These are phyloP conservation scores for Letharia columbiana DNA, from an alignment of 495 filamentous ascomycete genomes.

Conservation along the genomic window DNA sequence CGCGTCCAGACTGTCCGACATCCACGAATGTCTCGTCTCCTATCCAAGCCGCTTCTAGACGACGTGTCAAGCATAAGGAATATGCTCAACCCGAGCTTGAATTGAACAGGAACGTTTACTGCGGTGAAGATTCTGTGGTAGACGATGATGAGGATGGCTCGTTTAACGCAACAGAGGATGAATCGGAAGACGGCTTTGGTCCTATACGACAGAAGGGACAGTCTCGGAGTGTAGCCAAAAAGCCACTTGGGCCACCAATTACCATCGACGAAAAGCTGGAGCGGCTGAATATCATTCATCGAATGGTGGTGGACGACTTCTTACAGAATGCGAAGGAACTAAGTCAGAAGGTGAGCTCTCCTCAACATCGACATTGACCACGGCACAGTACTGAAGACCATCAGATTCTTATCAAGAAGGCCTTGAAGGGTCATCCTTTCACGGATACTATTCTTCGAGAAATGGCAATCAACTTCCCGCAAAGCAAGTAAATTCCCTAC, in stretches of 20 bases:
- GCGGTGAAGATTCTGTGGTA: slow-evolving; percentile 45
- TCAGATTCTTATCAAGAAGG: slow-evolving; percentile 52
- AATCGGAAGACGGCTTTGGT: slow-evolving; percentile 49
- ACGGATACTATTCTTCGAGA: slow-evolving; percentile 68
- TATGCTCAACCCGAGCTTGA: slow-evolving; percentile 30
- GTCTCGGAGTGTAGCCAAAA: slow-evolving; percentile 29
- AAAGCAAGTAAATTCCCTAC: slow-evolving; percentile 32
- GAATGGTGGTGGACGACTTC: slow-evolving; percentile 58
- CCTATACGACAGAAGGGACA: slow-evolving; percentile 40
- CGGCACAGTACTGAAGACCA: slow-evolving; percentile 12
- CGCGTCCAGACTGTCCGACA: slow-evolving; percentile 40
- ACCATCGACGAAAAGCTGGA: slow-evolving; percentile 56
- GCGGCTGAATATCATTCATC: slow-evolving; percentile 51
- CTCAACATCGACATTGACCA: background rate
- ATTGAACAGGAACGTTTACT: slow-evolving; percentile 38
- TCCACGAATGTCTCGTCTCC: slow-evolving; percentile 89
- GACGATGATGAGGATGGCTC: slow-evolving; percentile 38
- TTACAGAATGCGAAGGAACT: slow-evolving; percentile 52
- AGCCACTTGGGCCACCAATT: slow-evolving; percentile 58
- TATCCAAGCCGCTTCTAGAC: slow-evolving; percentile 46
- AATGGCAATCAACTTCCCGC: slow-evolving; percentile 75
- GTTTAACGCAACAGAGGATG: slow-evolving; percentile 38
- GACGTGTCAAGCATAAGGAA: slow-evolving; percentile 31
- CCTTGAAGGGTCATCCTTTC: slow-evolving; percentile 59
- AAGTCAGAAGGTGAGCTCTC: slow-evolving; percentile 45